These are phyloP conservation scores for Beta lomatogona DNA, from an alignment of 179 eudicot genomes.

Conservation along the genomic window DNA sequence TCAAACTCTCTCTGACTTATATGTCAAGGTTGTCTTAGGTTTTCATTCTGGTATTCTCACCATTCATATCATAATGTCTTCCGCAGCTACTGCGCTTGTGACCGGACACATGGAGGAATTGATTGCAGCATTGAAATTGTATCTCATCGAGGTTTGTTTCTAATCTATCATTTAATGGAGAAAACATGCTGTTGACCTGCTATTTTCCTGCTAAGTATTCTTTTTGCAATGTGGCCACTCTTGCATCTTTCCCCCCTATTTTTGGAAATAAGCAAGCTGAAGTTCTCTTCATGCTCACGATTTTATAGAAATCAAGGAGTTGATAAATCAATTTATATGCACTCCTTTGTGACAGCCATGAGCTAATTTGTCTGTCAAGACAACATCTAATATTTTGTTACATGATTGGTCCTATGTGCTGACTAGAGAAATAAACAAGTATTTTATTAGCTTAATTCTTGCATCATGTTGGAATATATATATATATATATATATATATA, in stretches of 20 bases:
- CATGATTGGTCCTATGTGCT: neutral
- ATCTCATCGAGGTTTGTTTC: slow-evolving; percentile 61
- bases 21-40: neutral
- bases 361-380: neutral
- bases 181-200: neutral
- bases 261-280: neutral
- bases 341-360: neutral
- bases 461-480: neutral
- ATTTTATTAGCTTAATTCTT: neutral
- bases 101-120: slow-evolving; percentile 82
- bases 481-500: neutral
- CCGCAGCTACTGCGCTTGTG: slow-evolving; percentile 83
- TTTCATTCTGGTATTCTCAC: slow-evolving; percentile 13
- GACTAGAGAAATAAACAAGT: neutral
- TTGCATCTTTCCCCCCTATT: neutral
- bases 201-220: neutral
- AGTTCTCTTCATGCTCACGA: neutral
- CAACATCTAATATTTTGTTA: neutral
- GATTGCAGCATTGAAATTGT: slow-evolving; percentile 89
- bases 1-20: neutral
- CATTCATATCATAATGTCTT: slow-evolving; percentile 5
- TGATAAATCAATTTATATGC: neutral
- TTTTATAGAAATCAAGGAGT: neutral
- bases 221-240: neutral
- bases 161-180: neutral